Base-by-base conservation (phyloP, 2,329 filamentous ascomycete species). In the Aureobasidium lini region DNA sequence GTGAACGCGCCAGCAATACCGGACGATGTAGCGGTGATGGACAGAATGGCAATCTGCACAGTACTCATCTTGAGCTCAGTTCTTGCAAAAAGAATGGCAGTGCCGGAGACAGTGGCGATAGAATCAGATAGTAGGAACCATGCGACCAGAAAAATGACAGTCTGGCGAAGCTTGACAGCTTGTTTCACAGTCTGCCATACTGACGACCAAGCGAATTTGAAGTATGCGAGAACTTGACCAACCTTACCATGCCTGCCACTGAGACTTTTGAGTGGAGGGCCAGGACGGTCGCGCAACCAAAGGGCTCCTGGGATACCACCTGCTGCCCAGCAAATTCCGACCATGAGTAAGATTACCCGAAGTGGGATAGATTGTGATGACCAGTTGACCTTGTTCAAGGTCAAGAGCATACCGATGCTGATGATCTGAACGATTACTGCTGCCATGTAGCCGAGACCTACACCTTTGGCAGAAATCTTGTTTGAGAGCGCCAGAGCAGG, bases 91-190 rank as follows among this genome's bases (percentile, higher is more conserved):
- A 97, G 79, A 31, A 96, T 90, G 1, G 93, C 92, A 0, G 92
- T 96, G n/a, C 90, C 92, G 28, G 89, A 93, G 0, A 95, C 91
- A 0, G 93, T 96, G 2, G 93, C 93, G 62, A 96, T 89, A 28
- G 90, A 90, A 68, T 97, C 93, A 2, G 90, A 95, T 2, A 96
- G 81, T 13, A 96, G 80, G 69, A 97, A 96, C 93, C 93, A 97
- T 6, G 88, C 88, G 3, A 81, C 80, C 9, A 96, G 80, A 69
- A 92, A 93, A 4, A 90, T 75, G 48, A 86, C 76, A n/a, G 89
- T 85, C 66, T 93, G 88, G 4, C 82, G 73, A 2, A 92, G 79
- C 13, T 82, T 81, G 15, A 84, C 75, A 1, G 91, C 91, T 39
- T 88, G 80, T 65, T 84, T 81, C 2, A 92, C 75, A 0, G 92